Percentiles rank a stretch among this genome's conserved stretches.
Conservation (phyloP, 1,284 basidiomycete species). For the Leccinum solheimii region DNA sequence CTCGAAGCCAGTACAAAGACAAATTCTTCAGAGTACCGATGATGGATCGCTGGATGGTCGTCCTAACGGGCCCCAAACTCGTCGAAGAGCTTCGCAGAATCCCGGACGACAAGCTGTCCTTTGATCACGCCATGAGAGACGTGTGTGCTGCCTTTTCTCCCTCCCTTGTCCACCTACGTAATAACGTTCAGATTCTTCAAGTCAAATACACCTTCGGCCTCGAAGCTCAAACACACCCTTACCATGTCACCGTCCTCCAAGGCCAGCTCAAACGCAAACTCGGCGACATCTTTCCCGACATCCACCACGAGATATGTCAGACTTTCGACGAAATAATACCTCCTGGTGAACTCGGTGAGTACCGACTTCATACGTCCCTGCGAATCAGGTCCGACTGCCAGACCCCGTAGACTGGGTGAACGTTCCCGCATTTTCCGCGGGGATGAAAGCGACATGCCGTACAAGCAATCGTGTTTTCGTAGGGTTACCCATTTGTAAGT, state of each 20-base stretch:
- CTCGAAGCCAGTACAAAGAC: slow-evolving; percentile 31
- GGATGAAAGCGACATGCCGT: slow-evolving; percentile 39
- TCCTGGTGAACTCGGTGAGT: slow-evolving; percentile 24
- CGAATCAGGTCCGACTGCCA: slow-evolving; percentile 13
- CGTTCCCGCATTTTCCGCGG: slow-evolving; percentile 29
- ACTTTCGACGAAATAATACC: slow-evolving; percentile 37
- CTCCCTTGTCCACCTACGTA: slow-evolving; percentile 15
- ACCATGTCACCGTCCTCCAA: slow-evolving; percentile 40
- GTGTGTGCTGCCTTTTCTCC: slow-evolving; percentile 25
- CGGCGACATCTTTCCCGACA: slow-evolving; percentile 34
- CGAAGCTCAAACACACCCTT: slow-evolving; percentile 36
- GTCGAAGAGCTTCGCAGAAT: slow-evolving; percentile 41
- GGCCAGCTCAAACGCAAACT: slow-evolving; percentile 41
- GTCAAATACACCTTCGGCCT: slow-evolving; percentile 41
- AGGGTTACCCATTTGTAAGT: slow-evolving; percentile 43
- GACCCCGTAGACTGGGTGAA: slow-evolving; percentile 32
- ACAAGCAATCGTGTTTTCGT: slow-evolving; percentile 46
- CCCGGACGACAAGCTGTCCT: slow-evolving; percentile 39
- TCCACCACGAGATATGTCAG: slow-evolving; percentile 40
- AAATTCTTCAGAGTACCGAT: slow-evolving; percentile 40
- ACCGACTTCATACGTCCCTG: slow-evolving; percentile 1
- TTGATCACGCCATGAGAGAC: slow-evolving; percentile 36
- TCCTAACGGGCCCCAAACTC: slow-evolving; percentile 35
- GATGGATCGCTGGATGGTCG: slow-evolving; percentile 38
- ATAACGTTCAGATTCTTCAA: slow-evolving; percentile 34